Conservation (phyloP, 345 rosid species). For the Citrus maxima region DNA sequence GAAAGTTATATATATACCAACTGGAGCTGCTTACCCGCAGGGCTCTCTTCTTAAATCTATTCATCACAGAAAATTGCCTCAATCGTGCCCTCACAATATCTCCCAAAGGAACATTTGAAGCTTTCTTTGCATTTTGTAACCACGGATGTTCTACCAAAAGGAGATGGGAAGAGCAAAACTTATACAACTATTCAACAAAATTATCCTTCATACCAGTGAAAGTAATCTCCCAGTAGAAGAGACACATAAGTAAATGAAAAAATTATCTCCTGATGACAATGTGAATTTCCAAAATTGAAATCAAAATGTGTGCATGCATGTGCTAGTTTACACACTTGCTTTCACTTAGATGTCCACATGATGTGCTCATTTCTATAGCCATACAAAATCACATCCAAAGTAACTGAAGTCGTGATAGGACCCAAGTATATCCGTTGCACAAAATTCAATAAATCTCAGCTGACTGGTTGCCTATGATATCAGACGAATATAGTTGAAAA, state of each 20-base stretch:
- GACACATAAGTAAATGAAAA: not conserved
- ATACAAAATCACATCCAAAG: not conserved
- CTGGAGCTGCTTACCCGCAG: conserved; percentile 55
- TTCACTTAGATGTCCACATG: not conserved
- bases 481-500: not conserved
- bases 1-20: conserved; percentile 4
- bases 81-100: conserved; percentile 92
- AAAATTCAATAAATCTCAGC: not conserved
- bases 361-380: not conserved
- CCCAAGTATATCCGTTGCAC: not conserved
- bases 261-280: not conserved
- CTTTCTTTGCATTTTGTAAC: conserved; percentile 93
- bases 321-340: not conserved
- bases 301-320: not conserved
- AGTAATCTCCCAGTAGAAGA: not conserved
- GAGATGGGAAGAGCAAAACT: conserved; percentile 7
- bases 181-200: conserved; percentile 4
- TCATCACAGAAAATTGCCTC: conserved; percentile 94
- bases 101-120: conserved; percentile 94
- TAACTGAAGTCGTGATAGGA: not conserved
- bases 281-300: not conserved
- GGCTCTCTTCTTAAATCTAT: conserved; percentile 92
- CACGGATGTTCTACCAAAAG: conserved; percentile 74
- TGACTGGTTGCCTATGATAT: not conserved
- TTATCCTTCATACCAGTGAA: not conserved